These are phyloP conservation scores for Echium plantagineum DNA, from an alignment of 257 asterid genomes.

Conservation along the genomic window DNA sequence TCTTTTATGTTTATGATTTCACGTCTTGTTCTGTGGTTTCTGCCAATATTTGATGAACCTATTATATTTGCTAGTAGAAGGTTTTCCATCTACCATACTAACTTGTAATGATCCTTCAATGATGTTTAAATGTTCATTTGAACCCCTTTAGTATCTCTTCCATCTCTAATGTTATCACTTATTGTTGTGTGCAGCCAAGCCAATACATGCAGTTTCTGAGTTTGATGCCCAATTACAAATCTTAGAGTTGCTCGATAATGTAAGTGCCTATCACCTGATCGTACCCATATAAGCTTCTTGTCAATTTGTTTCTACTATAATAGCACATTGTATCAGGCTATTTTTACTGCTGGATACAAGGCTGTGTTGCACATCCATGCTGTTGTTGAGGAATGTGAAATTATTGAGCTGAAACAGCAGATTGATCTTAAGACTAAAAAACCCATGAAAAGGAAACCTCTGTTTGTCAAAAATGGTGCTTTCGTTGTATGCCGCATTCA, in stretches of 20 bases:
- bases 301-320: background rate
- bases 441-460: conserved; percentile 74
- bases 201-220: conserved; percentile 62
- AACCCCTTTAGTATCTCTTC: too few species aligned
- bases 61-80: too few species aligned
- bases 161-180: background rate
- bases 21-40: background rate
- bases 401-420: conserved; percentile 62
- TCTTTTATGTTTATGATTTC: background rate
- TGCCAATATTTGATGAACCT: too few species aligned
- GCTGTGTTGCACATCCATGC: conserved; percentile 92
- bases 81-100: background rate
- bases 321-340: conserved; percentile 40
- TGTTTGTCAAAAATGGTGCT: conserved; percentile 81
- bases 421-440: conserved; percentile 77
- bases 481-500: conserved; percentile 65
- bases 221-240: conserved; percentile 85
- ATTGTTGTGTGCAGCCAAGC: conserved; percentile 47
- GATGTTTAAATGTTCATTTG: background rate
- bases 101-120: background rate
- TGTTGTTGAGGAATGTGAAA: conserved; percentile 88
- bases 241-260: conserved; percentile 89
- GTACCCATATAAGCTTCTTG: background rate
- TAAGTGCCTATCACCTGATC: conserved; percentile 14
- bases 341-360: conserved; percentile 97